Evolutionary conservation across 1,284 basidiomycete genomes (phyloP).

Genomic region (Marasmius fiardii): DNA sequence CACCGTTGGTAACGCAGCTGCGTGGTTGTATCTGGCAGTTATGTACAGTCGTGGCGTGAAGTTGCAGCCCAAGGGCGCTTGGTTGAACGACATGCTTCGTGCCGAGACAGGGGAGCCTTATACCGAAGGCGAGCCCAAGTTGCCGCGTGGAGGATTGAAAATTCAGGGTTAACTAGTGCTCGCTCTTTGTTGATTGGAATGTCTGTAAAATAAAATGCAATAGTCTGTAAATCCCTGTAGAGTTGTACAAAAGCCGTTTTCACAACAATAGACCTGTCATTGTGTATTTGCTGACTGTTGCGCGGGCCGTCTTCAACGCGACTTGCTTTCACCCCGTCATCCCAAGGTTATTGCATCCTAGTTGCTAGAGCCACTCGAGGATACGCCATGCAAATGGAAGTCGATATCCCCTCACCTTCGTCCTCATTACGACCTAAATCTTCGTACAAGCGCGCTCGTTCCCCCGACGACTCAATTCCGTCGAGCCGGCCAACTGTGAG

Average conservation of each 20-base stretch:
- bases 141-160: slow-evolving; percentile 56
- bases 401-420: slow-evolving; percentile 44
- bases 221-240: too few species aligned
- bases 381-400: slow-evolving; percentile 39
- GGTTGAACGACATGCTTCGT: slow-evolving; percentile 76
- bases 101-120: slow-evolving; percentile 71
- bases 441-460: slow-evolving; percentile 50
- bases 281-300: too few species aligned
- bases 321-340: background rate
- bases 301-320: too few species aligned
- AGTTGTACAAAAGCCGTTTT: too few species aligned
- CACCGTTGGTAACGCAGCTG: slow-evolving; percentile 76
- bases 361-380: background rate
- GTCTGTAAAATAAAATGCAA: too few species aligned
- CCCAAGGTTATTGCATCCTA: background rate
- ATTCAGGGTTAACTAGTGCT: slow-evolving; percentile 38
- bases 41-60: slow-evolving; percentile 73
- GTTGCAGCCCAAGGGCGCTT: slow-evolving; percentile 72
- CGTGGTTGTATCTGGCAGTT: slow-evolving; percentile 79
- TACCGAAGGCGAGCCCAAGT: slow-evolving; percentile 56
- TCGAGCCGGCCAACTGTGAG: slow-evolving; percentile 51
- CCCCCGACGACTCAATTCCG: slow-evolving; percentile 42
- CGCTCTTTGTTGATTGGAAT: background rate
- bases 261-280: too few species aligned
- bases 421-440: slow-evolving; percentile 28